A percentile compares a stretch with the other conserved stretches of the same genome.
Evolutionary conservation across 768 basidiomycete species (phyloP).

Genomic region (Tylopilus balloui): DNA sequence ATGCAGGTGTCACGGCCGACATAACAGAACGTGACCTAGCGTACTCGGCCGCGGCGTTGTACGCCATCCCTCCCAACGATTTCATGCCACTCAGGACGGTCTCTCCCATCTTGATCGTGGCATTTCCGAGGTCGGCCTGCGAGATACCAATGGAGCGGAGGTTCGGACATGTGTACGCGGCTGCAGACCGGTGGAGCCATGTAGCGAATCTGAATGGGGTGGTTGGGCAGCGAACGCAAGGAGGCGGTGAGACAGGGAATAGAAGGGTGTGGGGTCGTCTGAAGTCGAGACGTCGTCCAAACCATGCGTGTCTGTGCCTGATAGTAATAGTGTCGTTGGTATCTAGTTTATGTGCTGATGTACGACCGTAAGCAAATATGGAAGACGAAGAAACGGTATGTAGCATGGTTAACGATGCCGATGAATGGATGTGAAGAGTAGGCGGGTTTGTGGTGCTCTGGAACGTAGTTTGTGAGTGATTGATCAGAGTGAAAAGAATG

Average conservation of each 20-base stretch:
- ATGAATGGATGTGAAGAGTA: conserved; percentile 52
- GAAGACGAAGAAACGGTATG: conserved; percentile 45
- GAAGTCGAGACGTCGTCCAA: conserved; percentile 12
- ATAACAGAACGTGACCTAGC: conserved; percentile 33
- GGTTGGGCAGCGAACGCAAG: conserved; percentile 51
- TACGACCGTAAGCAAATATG: conserved; percentile 43
- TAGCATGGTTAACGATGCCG: conserved; percentile 49
- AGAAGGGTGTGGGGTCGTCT: conserved; percentile 44
- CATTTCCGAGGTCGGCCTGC: conserved; percentile 49
- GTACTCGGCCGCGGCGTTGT: conserved; percentile 42
- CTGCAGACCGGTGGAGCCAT: conserved; percentile 13
- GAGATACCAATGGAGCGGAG: conserved; percentile 29
- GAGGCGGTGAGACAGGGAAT: conserved; percentile 47
- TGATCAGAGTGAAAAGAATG: not conserved
- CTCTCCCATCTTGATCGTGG: conserved; percentile 55
- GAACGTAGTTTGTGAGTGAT: conserved; percentile 1
- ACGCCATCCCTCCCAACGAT: conserved; percentile 40
- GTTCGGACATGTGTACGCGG: conserved; percentile 23
- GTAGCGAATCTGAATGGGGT: conserved; percentile 25
- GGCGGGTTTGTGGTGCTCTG: conserved; percentile 58
- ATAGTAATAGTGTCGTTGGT: conserved; percentile 37
- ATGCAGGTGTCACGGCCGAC: conserved; percentile 4
- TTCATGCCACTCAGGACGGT: conserved; percentile 61
- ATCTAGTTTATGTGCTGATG: conserved; percentile 31
- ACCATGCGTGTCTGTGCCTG: conserved; percentile 29